Conservation (phyloP, 495 filamentous ascomycete genomes). For the Tuber brumale region DNA sequence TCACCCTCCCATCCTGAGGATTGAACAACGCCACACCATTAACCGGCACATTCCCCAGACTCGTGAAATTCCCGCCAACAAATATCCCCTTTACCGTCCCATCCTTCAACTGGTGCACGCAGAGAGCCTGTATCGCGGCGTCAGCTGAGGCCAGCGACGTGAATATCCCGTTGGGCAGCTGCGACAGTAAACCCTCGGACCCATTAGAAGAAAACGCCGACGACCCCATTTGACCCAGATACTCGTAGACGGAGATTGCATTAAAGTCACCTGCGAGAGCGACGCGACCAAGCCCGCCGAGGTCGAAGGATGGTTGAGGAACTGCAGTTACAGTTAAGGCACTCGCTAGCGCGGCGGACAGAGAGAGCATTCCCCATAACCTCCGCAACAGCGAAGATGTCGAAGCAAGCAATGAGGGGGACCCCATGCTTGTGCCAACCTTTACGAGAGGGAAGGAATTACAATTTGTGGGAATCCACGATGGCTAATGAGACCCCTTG, state of each 20-base stretch:
- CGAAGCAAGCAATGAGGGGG: slow-evolving; percentile 53
- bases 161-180: slow-evolving; percentile 80
- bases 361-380: slow-evolving; percentile 45
- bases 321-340: slow-evolving; percentile 66
- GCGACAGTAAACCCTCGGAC: slow-evolving; percentile 70
- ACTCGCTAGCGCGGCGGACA: slow-evolving; percentile 47
- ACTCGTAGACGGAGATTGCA: slow-evolving; percentile 83
- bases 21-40: slow-evolving; percentile 76
- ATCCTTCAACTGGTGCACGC: slow-evolving; percentile 63
- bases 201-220: slow-evolving; percentile 62
- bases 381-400: slow-evolving; percentile 46
- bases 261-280: slow-evolving; percentile 86
- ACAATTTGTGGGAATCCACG: slow-evolving; percentile 25
- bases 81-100: slow-evolving; percentile 67
- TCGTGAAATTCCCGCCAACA: slow-evolving; percentile 95
- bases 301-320: slow-evolving; percentile 71
- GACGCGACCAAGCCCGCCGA: slow-evolving; percentile 72
- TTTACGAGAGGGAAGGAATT: slow-evolving; percentile 11
- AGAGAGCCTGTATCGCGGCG: slow-evolving; percentile 78
- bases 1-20: slow-evolving; percentile 58
- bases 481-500: slow-evolving; percentile 19
- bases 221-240: slow-evolving; percentile 66
- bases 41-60: slow-evolving; percentile 65
- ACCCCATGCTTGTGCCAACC: slow-evolving; percentile 48
- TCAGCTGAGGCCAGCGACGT: slow-evolving; percentile 66